These are phyloP conservation scores for Fistulina hepatica DNA, from an alignment of 1,284 basidiomycete species.

Conservation along the genomic window DNA sequence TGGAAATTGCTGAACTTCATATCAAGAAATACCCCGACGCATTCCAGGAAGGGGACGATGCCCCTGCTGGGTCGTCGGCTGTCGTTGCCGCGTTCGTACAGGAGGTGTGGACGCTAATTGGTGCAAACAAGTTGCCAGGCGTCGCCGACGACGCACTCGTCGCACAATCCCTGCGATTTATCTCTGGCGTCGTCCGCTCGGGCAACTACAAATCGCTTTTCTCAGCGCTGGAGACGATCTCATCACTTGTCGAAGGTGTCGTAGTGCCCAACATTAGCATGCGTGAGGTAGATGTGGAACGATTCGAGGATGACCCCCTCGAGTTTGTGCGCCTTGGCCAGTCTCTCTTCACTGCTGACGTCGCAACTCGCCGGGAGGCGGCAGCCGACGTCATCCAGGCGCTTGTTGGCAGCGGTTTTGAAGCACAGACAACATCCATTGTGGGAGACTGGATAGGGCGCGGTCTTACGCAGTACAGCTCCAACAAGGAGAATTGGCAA, in stretches of 20 bases:
- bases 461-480: constrained; percentile 54
- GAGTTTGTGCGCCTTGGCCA: constrained; percentile 92
- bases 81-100: constrained; percentile 79
- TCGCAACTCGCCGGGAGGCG: constrained; percentile 78
- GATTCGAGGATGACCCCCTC: constrained; percentile 95
- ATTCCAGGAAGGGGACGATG: too few species aligned
- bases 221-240: constrained; percentile 69
- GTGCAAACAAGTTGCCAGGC: constrained; percentile 56
- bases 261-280: constrained; percentile 88
- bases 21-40: constrained; percentile 88
- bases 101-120: constrained; percentile 85
- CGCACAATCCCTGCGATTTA: constrained; percentile 85
- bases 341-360: constrained; percentile 53
- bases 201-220: constrained; percentile 66
- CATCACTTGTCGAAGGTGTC: constrained; percentile 80
- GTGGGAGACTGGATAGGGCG: constrained; percentile 74
- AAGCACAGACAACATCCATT: constrained; percentile 76
- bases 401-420: constrained; percentile 69
- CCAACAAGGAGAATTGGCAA: constrained; percentile 76
- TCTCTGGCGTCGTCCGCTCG: constrained; percentile 86
- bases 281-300: constrained; percentile 84
- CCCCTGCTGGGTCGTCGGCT: too few species aligned
- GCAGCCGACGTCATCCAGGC: constrained; percentile 90
- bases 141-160: constrained; percentile 86
- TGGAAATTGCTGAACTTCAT: constrained; percentile 90